Evolutionary conservation across 805 yeast species (phyloP), one percentile per base, ranked within the genome.

Genomic region (Saccharomyces kudriavzevii): DNA sequence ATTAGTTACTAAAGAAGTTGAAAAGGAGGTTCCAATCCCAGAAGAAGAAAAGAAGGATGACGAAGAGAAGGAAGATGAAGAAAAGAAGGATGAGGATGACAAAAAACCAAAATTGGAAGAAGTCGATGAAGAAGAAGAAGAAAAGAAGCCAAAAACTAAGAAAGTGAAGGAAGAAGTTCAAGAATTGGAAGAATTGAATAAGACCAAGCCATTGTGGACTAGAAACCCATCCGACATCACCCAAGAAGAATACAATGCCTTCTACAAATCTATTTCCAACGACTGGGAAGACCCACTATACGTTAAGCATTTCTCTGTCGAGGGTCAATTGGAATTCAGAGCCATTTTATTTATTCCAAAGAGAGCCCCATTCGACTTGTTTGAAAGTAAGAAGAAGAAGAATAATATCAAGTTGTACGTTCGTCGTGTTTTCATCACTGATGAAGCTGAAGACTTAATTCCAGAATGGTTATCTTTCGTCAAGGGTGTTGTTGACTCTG

Each of bases 271-370:
- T 50, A 94, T 94, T 71, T 91, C 99, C 54, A 94, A 94, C 78
- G 99, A 94, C 78, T 94, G 99, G 99, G 99, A 94, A 81, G 99
- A 94, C 74, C 99, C 97, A 77, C 84, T 94, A 73, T 97, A 97
- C 64, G 98, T 94, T 65, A 94, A 94, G 84, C 99, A 94, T 80
- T 94, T 94, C 83, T 89, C 97, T 51, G 99, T 94, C 70, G 99
- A 94, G 81, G 99, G 99, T 82, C 99, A 94, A 82, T 84, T 94
- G 69, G 99, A 94, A 81, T 94, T 94, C 85, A 91, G 86, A 80
- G 98, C 99, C 60, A 94, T 94, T 71, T 80, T 94, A 69, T 94
- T 89, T 71, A 83, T 94, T 77, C 99, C 99, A 77, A 89, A 87
- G 82, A 90, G 99, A 81, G 97, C 99, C 68, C 99, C 99, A 77